A percentile compares a stretch with the other conserved stretches of the same genome.
Conservation (phyloP, 2,329 filamentous ascomycete species). For the Xylariaceae sp. region DNA sequence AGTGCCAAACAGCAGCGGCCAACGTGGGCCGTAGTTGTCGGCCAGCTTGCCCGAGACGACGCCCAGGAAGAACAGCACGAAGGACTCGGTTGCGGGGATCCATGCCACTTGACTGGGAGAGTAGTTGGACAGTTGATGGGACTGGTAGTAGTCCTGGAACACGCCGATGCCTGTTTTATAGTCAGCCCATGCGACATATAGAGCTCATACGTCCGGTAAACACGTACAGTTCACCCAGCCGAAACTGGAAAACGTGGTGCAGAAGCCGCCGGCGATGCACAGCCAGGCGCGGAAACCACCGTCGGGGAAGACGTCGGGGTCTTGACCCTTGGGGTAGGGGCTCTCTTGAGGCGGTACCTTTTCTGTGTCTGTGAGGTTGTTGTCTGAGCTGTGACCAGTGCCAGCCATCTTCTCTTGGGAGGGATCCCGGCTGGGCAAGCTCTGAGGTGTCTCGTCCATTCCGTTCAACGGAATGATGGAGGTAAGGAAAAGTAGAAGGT, state of each 20-base stretch:
- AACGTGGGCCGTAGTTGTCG: conserved; percentile 12
- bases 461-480: too few species aligned
- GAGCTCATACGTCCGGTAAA: too few species aligned
- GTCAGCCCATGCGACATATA: too few species aligned
- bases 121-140: conserved; percentile 40
- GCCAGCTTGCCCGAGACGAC: conserved; percentile 3
- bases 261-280: conserved; percentile 3
- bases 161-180: too few species aligned
- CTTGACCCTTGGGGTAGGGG: too few species aligned
- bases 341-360: too few species aligned
- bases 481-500: too few species aligned
- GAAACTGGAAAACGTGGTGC: conserved; percentile 24
- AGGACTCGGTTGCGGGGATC: conserved; percentile 50
- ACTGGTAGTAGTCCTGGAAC: conserved; percentile 51
- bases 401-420: too few species aligned
- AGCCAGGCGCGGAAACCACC: conserved; percentile 45
- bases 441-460: too few species aligned
- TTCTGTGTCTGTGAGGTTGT: too few species aligned
- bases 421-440: too few species aligned
- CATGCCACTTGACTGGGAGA: conserved; percentile 47
- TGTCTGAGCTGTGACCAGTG: too few species aligned
- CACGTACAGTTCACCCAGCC: conserved; percentile 35
- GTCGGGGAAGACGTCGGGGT: conserved; percentile 50
- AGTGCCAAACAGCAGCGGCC: conserved; percentile 44
- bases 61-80: conserved; percentile 22